phyloP scores from a whole-genome alignment of 1,284 basidiomycete genomes.

The Psilocybe mexicana region DNA sequence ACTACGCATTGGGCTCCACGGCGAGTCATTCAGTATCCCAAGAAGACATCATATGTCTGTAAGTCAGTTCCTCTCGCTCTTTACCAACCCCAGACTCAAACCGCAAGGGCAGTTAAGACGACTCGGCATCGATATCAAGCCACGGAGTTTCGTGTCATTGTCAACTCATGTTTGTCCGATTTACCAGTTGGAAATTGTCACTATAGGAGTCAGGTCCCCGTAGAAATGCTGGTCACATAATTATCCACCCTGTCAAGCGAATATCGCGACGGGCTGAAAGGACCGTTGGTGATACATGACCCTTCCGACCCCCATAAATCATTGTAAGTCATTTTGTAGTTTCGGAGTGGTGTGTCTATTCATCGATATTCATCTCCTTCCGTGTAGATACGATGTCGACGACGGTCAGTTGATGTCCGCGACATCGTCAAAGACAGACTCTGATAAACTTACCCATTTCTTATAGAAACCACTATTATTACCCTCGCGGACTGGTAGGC shows the following conservation, averaged over 20 bases:
- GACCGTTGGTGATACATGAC: slow-evolving; percentile 52
- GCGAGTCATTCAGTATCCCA: too few species aligned
- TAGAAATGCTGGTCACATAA: too few species aligned
- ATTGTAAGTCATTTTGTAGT: slow-evolving; percentile 24
- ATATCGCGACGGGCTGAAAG: slow-evolving; percentile 49
- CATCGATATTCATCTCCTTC: background rate
- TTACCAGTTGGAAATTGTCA: too few species aligned
- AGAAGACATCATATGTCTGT: too few species aligned
- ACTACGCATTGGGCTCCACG: too few species aligned
- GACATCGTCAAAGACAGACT: background rate
- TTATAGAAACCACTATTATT: slow-evolving; percentile 37
- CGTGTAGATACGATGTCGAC: slow-evolving; percentile 35
- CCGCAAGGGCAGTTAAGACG: too few species aligned
- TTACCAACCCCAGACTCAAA: too few species aligned
- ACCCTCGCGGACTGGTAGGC: slow-evolving; percentile 34
- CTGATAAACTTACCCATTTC: background rate
- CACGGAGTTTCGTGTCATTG: too few species aligned
- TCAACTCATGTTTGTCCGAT: too few species aligned
- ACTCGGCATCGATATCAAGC: too few species aligned
- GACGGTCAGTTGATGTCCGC: slow-evolving; percentile 21
- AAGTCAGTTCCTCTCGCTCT: too few species aligned
- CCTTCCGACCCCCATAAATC: slow-evolving; percentile 37
- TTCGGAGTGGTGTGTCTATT: background rate
- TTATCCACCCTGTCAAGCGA: slow-evolving; percentile 6
- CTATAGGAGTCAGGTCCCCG: too few species aligned